A percentile compares a stretch with the other conserved stretches of the same genome.
Evolutionary conservation across 31 red algal genomes (phyloP).

Genomic region (Porphyra umbilicalis): DNA sequence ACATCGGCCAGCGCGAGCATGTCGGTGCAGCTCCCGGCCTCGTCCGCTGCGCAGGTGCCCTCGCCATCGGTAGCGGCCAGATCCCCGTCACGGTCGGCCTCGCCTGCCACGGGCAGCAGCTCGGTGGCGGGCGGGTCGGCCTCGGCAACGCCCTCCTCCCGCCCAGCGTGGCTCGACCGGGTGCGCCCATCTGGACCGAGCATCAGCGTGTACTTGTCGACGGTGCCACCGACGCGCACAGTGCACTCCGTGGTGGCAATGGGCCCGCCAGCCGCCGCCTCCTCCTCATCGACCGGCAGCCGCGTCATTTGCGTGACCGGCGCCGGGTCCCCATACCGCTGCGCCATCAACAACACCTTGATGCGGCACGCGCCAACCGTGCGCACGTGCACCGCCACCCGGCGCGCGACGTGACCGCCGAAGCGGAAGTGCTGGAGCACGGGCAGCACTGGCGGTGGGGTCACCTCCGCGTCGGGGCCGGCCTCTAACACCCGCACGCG

Average conservation of each 20-base stretch:
- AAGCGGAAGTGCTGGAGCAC: neutral
- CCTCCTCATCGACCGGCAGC: neutral
- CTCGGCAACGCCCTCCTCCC: neutral
- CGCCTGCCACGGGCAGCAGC: neutral
- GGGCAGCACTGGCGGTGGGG: neutral
- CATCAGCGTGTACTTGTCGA: neutral
- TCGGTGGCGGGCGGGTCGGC: neutral
- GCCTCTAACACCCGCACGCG: neutral
- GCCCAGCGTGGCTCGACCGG: neutral
- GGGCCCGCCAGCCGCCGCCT: neutral
- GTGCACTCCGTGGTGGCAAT: neutral
- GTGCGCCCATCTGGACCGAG: neutral
- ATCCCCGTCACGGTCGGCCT: neutral
- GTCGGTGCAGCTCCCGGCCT: neutral
- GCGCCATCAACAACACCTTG: neutral
- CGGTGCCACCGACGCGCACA: neutral
- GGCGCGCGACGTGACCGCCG: neutral
- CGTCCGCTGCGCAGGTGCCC: neutral
- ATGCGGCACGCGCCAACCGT: neutral
- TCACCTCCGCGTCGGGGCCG: neutral
- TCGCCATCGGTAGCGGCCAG: neutral
- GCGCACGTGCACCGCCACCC: neutral
- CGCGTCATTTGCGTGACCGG: neutral
- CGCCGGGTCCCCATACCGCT: neutral
- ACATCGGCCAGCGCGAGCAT: neutral